These are phyloP conservation scores for Dactylellina cionopaga DNA, from an alignment of 2,329 filamentous ascomycete genomes.

Conservation along the genomic window DNA sequence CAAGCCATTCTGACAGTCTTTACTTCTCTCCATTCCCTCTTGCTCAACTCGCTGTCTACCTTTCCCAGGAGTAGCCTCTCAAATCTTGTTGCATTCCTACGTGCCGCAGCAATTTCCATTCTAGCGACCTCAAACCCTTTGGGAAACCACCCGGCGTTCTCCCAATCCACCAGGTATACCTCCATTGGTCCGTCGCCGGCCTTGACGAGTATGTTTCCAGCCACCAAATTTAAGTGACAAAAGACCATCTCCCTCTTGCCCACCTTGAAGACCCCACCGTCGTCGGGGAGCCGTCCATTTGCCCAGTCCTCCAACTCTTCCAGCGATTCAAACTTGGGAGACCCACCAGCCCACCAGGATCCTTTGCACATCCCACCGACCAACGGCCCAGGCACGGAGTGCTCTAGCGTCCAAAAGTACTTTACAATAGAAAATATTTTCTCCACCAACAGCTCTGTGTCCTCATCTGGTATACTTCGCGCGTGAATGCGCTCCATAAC, in stretches of 20 bases:
- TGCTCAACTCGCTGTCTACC: not conserved
- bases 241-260: not conserved
- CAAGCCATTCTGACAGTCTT: not conserved
- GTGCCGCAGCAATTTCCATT: not conserved
- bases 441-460: not conserved
- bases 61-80: not conserved
- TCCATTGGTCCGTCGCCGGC: not conserved
- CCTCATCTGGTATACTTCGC: not conserved
- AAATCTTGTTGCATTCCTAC: not conserved
- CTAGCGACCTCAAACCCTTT: constrained; percentile 9
- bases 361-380: not conserved
- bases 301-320: not conserved
- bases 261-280: not conserved
- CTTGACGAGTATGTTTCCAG: constrained; percentile 7
- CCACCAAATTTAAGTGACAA: constrained; percentile 1
- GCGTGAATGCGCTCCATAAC: constrained; percentile 8
- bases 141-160: constrained; percentile 19
- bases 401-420: constrained; percentile 6
- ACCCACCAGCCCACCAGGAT: not conserved
- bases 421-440: not conserved
- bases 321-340: not conserved
- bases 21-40: not conserved
- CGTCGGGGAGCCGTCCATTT: not conserved
- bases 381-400: not conserved
- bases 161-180: constrained; percentile 10